A percentile compares a stretch with the other conserved stretches of the same genome.
These are phyloP conservation scores for Claviceps sp. DNA, from an alignment of 2,329 filamentous ascomycete genomes.

Conservation along the genomic window DNA sequence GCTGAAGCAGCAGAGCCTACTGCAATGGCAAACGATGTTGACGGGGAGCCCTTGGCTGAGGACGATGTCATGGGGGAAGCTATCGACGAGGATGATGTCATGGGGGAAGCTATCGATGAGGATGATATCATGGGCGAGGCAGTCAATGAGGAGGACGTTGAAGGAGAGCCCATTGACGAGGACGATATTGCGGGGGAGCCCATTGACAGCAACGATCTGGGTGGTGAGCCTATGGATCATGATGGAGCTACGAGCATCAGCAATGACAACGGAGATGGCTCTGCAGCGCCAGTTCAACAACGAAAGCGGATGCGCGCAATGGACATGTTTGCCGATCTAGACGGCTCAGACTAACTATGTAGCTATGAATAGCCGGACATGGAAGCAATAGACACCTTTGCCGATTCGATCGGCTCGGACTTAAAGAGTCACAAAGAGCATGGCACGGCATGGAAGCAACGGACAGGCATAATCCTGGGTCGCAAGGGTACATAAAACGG, in stretches of 20 bases:
- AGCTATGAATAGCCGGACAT: neutral
- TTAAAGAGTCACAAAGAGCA: neutral
- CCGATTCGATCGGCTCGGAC: constrained; percentile 48
- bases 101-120: constrained; percentile 31
- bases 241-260: constrained; percentile 23
- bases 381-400: constrained; percentile 37
- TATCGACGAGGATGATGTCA: constrained; percentile 34
- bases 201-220: constrained; percentile 29
- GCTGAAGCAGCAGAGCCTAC: neutral
- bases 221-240: constrained; percentile 29
- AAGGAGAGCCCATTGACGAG: constrained; percentile 13
- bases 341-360: constrained; percentile 23
- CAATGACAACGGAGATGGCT: constrained; percentile 17
- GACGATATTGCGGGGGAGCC: constrained; percentile 23
- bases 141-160: constrained; percentile 12
- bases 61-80: constrained; percentile 31
- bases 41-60: constrained; percentile 26
- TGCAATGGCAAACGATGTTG: constrained; percentile 24
- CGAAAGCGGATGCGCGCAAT: constrained; percentile 60
- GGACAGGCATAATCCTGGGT: neutral
- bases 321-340: constrained; percentile 79
- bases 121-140: constrained; percentile 27
- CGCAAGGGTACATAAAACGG: too few species aligned
- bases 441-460: neutral
- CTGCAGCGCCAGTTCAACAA: constrained; percentile 20